Conservation (phyloP, 345 rosid species). For the Camelina neglecta region DNA sequence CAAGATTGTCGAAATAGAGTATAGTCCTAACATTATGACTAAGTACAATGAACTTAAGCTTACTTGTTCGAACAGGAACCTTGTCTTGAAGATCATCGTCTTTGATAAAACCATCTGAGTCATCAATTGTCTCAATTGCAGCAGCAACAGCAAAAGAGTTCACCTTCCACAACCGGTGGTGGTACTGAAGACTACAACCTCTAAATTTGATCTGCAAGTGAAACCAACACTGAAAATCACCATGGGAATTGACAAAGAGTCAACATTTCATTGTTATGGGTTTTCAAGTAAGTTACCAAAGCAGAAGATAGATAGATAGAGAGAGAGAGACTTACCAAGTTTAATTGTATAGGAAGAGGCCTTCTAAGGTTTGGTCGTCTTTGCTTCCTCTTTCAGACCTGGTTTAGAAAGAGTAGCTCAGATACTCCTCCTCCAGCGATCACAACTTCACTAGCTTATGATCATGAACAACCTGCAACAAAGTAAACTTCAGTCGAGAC, state of each 20-base stretch:
- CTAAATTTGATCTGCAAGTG: constrained; percentile 52
- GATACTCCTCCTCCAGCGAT: too few species aligned
- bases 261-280: constrained; percentile 46
- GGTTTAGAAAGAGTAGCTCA: too few species aligned
- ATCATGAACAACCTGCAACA: too few species aligned
- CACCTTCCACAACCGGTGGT: constrained; percentile 60
- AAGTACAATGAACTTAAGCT: background rate
- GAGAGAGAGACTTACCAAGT: too few species aligned
- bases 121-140: constrained; percentile 53
- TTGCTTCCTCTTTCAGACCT: too few species aligned
- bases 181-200: constrained; percentile 46
- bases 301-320: background rate
- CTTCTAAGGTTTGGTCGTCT: too few species aligned
- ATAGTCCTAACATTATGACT: background rate
- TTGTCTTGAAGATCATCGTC: constrained; percentile 33
- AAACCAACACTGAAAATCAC: constrained; percentile 56
- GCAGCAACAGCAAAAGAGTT: constrained; percentile 46
- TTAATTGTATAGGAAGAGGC: too few species aligned
- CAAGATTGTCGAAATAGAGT: background rate
- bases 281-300: constrained; percentile 29
- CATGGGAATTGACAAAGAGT: constrained; percentile 45
- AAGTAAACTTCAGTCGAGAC: too few species aligned
- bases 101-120: constrained; percentile 45
- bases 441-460: too few species aligned
- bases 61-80: constrained; percentile 36